Evolutionary conservation across 768 basidiomycete species (phyloP), one percentile per base, ranked within the genome.

Genomic region (Roridomyces roridus): DNA sequence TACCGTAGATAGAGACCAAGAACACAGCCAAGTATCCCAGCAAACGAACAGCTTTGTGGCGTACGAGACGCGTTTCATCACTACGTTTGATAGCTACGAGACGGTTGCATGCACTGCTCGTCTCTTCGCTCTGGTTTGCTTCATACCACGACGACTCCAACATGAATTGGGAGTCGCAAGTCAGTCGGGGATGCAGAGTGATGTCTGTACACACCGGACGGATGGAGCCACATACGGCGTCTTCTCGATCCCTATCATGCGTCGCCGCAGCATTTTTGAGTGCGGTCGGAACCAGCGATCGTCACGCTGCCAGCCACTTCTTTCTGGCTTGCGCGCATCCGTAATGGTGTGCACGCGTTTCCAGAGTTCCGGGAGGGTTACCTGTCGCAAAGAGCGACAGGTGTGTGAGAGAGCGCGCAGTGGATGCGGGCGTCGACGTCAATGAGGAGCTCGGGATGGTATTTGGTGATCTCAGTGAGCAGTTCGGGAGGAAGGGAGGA

Each of bases 181-280:
- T 34, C 2, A 31, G 11, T 34, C 31, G 15, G 10, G 31, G 11
- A 34, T 34, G 31, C 31, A 34, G 10, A 11, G 10, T 8, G 7
- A 8, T 34, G 3, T 10, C 11, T 10, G 15, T 5, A 42, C 43
- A 20, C 21, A 51, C 49, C 20, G 56, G 12, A 57, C 51, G 31
- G 51, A 42, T 4, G 56, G 43, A 23, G 21, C 24, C 1, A 57
- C n/a, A 24, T 51, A 41, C 1, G 43, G 37, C 39, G 49, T 57
- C 34, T 46, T 57, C 15, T 36, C 37, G 11, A 57, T 46, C 18
- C 44, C 56, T 26, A 9, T 41, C 56, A 57, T 57, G 14, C 56
- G 56, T 21, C 49, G 49, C 29, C 46, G 44, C 8, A 57, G 43
- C 44, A 57, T 57, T 20, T 57, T 57, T 9, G 56, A 18, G 17